Evolutionary conservation across 192 early-diverging fungal genomes (phyloP).

Genomic region (Coemansia sp.): DNA sequence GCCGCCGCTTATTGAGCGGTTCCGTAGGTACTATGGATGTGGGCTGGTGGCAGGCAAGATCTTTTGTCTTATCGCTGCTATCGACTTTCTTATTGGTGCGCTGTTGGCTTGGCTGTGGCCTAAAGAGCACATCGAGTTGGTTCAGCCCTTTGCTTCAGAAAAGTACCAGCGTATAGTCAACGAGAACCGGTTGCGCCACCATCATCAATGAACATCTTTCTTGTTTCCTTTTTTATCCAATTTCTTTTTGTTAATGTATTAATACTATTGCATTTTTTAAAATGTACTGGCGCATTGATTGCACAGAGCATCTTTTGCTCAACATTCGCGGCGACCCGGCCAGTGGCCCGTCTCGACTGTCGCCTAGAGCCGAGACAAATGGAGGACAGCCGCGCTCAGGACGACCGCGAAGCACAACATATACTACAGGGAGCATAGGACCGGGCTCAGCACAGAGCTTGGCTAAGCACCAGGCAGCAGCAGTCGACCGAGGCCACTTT

Average conservation of each 20-base stretch:
- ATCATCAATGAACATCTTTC: background rate
- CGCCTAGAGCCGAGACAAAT: background rate
- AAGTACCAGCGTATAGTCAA: slow-evolving; percentile 23
- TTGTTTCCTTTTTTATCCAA: background rate
- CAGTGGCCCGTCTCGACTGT: background rate
- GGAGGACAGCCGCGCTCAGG: slow-evolving; percentile 2
- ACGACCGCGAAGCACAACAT: slow-evolving; percentile 42
- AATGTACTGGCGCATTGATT: slow-evolving; percentile 57
- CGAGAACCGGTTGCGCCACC: slow-evolving; percentile 8
- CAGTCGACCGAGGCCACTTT: background rate
- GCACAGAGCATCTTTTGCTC: slow-evolving; percentile 49
- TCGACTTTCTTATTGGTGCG: slow-evolving; percentile 81
- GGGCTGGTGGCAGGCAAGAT: slow-evolving; percentile 91
- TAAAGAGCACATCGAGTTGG: slow-evolving; percentile 68
- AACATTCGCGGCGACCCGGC: slow-evolving; percentile 15
- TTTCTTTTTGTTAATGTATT: slow-evolving; percentile 19
- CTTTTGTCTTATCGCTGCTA: slow-evolving; percentile 85
- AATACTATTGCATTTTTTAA: slow-evolving; percentile 14
- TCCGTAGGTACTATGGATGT: slow-evolving; percentile 84
- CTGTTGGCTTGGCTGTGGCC: slow-evolving; percentile 87
- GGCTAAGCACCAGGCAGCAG: slow-evolving; percentile 2
- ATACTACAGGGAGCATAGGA: slow-evolving; percentile 21
- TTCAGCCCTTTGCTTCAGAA: slow-evolving; percentile 60
- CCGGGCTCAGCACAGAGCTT: background rate
- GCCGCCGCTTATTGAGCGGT: slow-evolving; percentile 76